phyloP scores from a whole-genome alignment of 2,329 filamentous ascomycete species.

The Ascocoryne sarcoides region DNA sequence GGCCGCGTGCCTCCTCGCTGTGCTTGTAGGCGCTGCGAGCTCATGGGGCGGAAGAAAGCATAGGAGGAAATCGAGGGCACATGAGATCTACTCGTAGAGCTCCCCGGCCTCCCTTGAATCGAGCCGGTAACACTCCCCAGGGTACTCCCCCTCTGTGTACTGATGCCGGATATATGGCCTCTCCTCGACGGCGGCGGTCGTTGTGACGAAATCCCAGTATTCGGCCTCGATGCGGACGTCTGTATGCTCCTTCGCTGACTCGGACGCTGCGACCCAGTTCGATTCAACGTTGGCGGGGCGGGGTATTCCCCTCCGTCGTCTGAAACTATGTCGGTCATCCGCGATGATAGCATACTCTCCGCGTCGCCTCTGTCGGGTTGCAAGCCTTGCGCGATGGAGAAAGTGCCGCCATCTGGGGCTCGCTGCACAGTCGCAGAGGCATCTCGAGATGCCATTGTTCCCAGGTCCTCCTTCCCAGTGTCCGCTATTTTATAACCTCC shows the following conservation, averaged over 20 bases:
- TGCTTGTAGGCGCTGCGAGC: slow-evolving; percentile 85
- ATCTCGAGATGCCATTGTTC: slow-evolving; percentile 20
- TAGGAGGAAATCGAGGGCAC: slow-evolving; percentile 82
- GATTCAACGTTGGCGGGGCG: slow-evolving; percentile 15
- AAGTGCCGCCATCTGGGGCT: no score
- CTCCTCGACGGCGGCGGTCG: slow-evolving; percentile 47
- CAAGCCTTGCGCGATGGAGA: background rate
- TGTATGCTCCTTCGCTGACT: slow-evolving; percentile 30
- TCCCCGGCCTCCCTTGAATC: slow-evolving; percentile 47
- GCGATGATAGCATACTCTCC: slow-evolving; percentile 44
- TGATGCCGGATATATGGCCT: slow-evolving; percentile 22
- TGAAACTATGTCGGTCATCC: slow-evolving; percentile 45
- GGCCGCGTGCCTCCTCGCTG: slow-evolving; percentile 58
- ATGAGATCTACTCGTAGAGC: slow-evolving; percentile 71
- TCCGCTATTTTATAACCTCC: slow-evolving; percentile 12
- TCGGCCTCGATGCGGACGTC: slow-evolving; percentile 43
- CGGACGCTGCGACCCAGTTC: slow-evolving; percentile 27
- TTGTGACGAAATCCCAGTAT: slow-evolving; percentile 44
- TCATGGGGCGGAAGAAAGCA: slow-evolving; percentile 95
- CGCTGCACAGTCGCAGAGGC: slow-evolving; percentile 13
- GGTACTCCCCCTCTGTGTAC: slow-evolving; percentile 14
- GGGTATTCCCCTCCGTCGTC: slow-evolving; percentile 40
- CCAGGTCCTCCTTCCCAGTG: slow-evolving; percentile 5
- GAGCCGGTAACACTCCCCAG: slow-evolving; percentile 33
- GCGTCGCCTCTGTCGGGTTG: slow-evolving; percentile 29